Conservation (phyloP, 768 basidiomycete genomes). For the Suillus clintonianus region DNA sequence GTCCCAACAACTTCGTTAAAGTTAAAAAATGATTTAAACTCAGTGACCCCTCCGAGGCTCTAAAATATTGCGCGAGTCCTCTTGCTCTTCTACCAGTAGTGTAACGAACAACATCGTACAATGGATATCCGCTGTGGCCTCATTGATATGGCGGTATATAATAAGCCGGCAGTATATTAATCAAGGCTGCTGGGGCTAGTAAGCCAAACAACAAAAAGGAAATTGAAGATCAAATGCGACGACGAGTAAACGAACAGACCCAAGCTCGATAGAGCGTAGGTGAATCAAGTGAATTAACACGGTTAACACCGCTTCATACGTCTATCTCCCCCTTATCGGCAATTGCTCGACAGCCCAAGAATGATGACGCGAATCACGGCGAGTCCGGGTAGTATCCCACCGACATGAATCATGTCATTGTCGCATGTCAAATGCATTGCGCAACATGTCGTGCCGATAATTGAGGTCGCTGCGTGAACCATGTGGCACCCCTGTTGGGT, state of each 20-base stretch:
- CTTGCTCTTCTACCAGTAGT: not conserved
- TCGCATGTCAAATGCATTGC: slow-evolving; percentile 1
- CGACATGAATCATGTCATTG: not conserved
- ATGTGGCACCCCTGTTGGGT: not conserved
- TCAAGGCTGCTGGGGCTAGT: not conserved
- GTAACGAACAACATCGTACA: not conserved
- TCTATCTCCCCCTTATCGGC: slow-evolving; percentile 1
- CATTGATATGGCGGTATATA: not conserved
- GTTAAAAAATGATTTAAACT: not conserved
- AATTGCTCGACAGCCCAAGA: not conserved
- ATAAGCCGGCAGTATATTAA: not conserved
- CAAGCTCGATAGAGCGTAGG: not conserved
- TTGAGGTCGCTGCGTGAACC: not conserved
- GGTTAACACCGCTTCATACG: not conserved
- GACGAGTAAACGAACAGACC: not conserved
- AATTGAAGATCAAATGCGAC: not conserved
- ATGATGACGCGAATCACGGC: slow-evolving; percentile 1
- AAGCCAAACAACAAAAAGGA: slow-evolving; percentile 2
- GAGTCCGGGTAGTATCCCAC: not conserved
- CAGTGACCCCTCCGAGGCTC: not conserved
- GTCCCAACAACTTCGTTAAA: not conserved
- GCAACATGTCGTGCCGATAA: not conserved
- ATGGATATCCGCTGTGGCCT: not conserved
- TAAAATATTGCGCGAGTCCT: not conserved
- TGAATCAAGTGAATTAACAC: not conserved